Conservation (phyloP, 208 protist genomes). For the Leishmania mexicana region DNA sequence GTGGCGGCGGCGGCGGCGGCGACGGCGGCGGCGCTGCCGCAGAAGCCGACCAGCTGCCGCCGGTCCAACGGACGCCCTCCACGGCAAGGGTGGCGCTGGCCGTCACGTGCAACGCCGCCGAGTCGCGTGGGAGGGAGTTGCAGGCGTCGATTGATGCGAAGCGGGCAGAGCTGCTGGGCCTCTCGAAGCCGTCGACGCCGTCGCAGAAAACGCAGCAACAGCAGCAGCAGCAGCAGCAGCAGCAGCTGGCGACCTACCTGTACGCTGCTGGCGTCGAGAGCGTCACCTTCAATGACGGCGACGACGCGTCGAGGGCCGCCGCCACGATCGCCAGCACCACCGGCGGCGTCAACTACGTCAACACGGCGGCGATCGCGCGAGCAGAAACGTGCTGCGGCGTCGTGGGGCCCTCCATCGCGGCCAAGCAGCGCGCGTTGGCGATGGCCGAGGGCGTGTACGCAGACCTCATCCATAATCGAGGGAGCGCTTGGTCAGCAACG, state of each 20-base stretch:
- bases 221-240: not conserved
- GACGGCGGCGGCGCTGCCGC: not conserved
- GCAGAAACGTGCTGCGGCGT: constrained; percentile 25
- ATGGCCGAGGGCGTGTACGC: constrained; percentile 44
- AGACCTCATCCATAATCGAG: constrained; percentile 18
- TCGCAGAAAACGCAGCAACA: not conserved
- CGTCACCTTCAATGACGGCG: not conserved
- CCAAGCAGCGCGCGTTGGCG: constrained; percentile 37
- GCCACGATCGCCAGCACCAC: not conserved
- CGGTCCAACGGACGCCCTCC: not conserved
- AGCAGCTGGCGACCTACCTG: no score
- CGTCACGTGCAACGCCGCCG: constrained; percentile 47
- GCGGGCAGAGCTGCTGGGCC: constrained; percentile 9
- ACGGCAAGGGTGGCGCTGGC: constrained; percentile 29
- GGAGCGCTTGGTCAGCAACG: not conserved
- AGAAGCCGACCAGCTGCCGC: not conserved
- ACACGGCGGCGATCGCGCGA: not conserved
- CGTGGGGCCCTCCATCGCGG: constrained; percentile 40
- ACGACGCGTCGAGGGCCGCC: not conserved
- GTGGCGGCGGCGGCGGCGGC: no score
- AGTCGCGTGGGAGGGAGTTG: constrained; percentile 34
- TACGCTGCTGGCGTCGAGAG: not conserved
- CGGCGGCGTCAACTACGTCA: not conserved
- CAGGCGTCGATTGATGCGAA: constrained; percentile 15
- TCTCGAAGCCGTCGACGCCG: not conserved